Evolutionary conservation across 2,329 filamentous ascomycete genomes (phyloP).

Genomic region (Fusarium dlaminii): DNA sequence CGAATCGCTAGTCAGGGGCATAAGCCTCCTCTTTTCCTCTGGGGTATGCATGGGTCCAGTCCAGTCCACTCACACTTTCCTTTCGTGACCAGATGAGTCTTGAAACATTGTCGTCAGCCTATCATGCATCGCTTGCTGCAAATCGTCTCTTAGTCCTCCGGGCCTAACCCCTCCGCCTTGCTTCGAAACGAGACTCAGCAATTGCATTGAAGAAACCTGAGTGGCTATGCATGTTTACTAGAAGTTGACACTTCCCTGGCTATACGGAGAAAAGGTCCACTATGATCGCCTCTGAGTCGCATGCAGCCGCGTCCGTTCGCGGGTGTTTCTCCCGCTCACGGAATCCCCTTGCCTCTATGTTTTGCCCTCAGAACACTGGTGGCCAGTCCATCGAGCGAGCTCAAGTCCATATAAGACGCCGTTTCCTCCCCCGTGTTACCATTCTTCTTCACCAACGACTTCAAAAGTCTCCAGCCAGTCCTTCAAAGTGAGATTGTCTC

Average conservation of each 20-base stretch:
- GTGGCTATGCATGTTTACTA: constrained; percentile 30
- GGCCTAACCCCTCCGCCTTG: constrained; percentile 48
- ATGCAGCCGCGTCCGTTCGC: constrained; percentile 35
- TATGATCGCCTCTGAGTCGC: constrained; percentile 25
- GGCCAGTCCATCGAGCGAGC: constrained; percentile 29
- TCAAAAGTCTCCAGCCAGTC: constrained; percentile 43
- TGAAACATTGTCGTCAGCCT: constrained; percentile 45
- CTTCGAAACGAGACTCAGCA: constrained; percentile 50
- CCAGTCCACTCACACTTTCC: constrained; percentile 36
- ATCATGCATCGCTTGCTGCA: constrained; percentile 40
- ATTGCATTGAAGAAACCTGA: constrained; percentile 33
- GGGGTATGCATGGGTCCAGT: constrained; percentile 26
- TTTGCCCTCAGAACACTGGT: constrained; percentile 14
- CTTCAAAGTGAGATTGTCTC: constrained; percentile 43
- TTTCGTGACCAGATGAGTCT: constrained; percentile 40
- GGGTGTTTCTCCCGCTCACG: constrained; percentile 17
- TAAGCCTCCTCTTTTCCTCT: constrained; percentile 30
- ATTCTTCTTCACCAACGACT: constrained; percentile 36
- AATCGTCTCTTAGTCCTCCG: constrained; percentile 38
- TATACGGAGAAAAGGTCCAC: constrained; percentile 28
- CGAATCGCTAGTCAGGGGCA: constrained; percentile 41
- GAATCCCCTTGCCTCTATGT: constrained; percentile 23
- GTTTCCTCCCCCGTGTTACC: constrained; percentile 14
- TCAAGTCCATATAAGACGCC: constrained; percentile 40
- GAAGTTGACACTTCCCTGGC: constrained; percentile 46